Base-by-base conservation (phyloP, 495 filamentous ascomycete species). In the Diplogelasinospora grovesii region DNA sequence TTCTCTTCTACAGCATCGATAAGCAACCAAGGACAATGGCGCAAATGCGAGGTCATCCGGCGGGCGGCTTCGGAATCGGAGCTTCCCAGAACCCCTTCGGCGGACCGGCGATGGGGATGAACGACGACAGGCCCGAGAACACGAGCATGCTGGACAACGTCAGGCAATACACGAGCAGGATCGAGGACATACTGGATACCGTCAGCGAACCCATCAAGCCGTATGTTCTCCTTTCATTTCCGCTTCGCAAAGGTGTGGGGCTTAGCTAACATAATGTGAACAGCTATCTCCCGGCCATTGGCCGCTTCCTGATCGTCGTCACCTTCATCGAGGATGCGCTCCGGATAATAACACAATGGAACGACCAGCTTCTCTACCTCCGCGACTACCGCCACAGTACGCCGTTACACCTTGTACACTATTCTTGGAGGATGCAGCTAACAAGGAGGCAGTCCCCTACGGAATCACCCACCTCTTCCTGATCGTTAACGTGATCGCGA, bases 281-380 rank as follows among this genome's bases (percentile, higher is more conserved):
- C 30, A 97, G 90, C 49, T 95, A 93, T 55, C 74, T 98, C 13
- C 92, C 92, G 22, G 87, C 86, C 41, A 89, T 97, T 65, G 92
- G 92, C 26, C 85, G 92, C 30, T 97, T 97, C 66, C 69, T 98
- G 50, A 98, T 98, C 52, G 92, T 98, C 21, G 92, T 96, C 41
- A 98, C 92, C 47, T 98, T 98, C 71, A 74, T 98, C 45, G 92
- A 98, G 67, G 92, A 98, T 69, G 86, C 89, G 22, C 68, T 98
- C 27, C 78, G 92, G 61, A 98, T 98, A 59, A 71, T 97, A 56
- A 97, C 93, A 47, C 92, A 98, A 82, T 98, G 92, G 92, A 81
- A 57, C 60, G 92, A 97, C 64, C 92, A 98, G 73, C 79, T 98
- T 22, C 65, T 84, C 20, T 98, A 96, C 57, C 81, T 98, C 32